Base-by-base conservation (phyloP, 139 green algal species). In the Chlamydomonas applanata region DNA sequence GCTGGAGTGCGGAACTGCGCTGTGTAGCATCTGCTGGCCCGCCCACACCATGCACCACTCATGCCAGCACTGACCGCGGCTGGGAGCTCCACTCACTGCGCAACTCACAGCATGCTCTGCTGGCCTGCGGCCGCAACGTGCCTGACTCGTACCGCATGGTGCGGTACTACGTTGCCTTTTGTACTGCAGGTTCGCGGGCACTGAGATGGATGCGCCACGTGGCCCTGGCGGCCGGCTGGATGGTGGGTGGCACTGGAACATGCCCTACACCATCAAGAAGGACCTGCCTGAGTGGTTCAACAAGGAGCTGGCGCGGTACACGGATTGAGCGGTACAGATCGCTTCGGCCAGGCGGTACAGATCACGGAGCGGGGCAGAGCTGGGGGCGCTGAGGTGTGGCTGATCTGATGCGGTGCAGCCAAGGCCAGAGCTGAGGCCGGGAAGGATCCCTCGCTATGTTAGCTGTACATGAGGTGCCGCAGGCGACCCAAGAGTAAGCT, bases 161-260 rank as follows among this genome's bases (percentile, higher is more conserved):
- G 7, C 60, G 17, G 29, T 25, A 2, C 29, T 22, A 19, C 29
- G 17, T 29, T 46, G 14, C 57, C 7, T 32, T 2, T 53, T 11
- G 13, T 49, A 11, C 40, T 11, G 44, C 36, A 66, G 32, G 67
- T 61, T 72, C 74, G 70, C 84, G 19, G 80, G 84, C 33, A 89
- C 75, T 1, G 59, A 71, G 7, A 7, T 68, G 20, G 81, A 89
- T 44, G 79, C 59, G 2, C 79, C 79, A 2, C 60, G 84, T 2
- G 59, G 75, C 14, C 30, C 66, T 0, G 80, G 85, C 32, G 84
- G 84, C 25, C 69, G 40, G 1, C 80, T 85, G 44, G 29, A 19
- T 17, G 22, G 76, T n/a, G 81, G 75, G 2, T 90, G 85, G 85
- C 85, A 90, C 63, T 90, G 85, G 85, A 86, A 86, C 65, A 88